Conservation (phyloP, 2,329 filamentous ascomycete species). For the Leptographium galeiforme region DNA sequence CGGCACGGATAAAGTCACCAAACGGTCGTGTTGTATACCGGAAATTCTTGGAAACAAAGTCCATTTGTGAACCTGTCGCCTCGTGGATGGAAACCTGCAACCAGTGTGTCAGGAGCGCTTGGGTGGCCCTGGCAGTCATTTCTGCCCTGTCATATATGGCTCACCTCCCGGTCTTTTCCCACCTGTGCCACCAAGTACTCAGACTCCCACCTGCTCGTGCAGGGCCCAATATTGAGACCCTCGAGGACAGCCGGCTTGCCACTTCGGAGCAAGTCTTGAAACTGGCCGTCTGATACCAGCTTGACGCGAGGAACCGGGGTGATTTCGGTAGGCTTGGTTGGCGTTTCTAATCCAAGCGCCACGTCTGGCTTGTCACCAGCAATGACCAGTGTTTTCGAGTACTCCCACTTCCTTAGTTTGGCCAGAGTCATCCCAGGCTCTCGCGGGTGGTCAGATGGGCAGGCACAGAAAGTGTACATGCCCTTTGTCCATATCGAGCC, state of each 20-base stretch:
- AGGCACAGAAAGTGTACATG: conserved; percentile 27
- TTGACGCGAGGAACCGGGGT: conserved; percentile 34
- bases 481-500: conserved; percentile 71
- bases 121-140: no score
- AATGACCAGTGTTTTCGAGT: conserved; percentile 4
- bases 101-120: neutral
- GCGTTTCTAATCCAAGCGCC: no score
- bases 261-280: conserved; percentile 42
- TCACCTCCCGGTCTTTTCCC: conserved; percentile 46
- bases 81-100: conserved; percentile 62
- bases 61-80: conserved; percentile 52
- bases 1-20: conserved; percentile 48
- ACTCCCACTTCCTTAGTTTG: neutral
- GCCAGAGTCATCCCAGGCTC: neutral
- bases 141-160: conserved; percentile 1
- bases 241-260: conserved; percentile 54
- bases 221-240: conserved; percentile 52
- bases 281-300: conserved; percentile 40
- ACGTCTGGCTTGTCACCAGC: neutral
- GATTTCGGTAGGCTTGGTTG: neutral
- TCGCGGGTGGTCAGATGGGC: neutral
- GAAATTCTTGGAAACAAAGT: conserved; percentile 77
- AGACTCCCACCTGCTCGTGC: conserved; percentile 52
- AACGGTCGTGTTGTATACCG: conserved; percentile 57
- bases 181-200: conserved; percentile 52